A percentile compares a stretch with the other conserved stretches of the same genome.
phyloP scores from a whole-genome alignment of 2,329 filamentous ascomycete genomes.

The Beauveria rudraprayagi region DNA sequence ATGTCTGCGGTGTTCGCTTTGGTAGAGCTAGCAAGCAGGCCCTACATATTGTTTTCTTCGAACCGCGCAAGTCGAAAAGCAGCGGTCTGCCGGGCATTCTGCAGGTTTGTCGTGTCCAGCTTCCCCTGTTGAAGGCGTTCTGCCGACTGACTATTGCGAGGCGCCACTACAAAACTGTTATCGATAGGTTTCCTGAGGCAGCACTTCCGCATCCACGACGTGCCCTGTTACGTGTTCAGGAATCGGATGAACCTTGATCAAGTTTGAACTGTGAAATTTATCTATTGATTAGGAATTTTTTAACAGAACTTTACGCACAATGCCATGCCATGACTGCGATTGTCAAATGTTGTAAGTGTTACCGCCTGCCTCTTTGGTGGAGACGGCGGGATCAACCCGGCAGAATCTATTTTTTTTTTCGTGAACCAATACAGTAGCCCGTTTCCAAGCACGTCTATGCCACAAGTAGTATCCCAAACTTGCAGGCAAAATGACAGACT shows the following conservation, averaged over 20 bases:
- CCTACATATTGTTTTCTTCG: slow-evolving; percentile 29
- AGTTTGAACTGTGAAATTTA: background rate
- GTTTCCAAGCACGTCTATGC: background rate
- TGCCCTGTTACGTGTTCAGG: background rate
- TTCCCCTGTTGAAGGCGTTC: slow-evolving; percentile 4
- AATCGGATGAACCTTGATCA: background rate
- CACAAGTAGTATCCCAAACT: slow-evolving; percentile 6
- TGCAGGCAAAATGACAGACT: slow-evolving; percentile 31
- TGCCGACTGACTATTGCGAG: background rate
- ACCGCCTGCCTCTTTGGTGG: slow-evolving; percentile 24
- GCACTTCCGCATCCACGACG: slow-evolving; percentile 8
- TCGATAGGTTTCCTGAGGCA: slow-evolving; percentile 6
- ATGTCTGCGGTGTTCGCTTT: slow-evolving; percentile 20
- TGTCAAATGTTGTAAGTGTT: background rate
- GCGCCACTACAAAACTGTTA: slow-evolving; percentile 2
- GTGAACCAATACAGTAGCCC: background rate
- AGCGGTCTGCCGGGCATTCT: slow-evolving; percentile 22
- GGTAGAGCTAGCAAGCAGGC: slow-evolving; percentile 27
- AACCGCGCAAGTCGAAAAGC: slow-evolving; percentile 27
- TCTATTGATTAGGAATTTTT: background rate
- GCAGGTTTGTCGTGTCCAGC: background rate
- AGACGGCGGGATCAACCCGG: slow-evolving; percentile 15
- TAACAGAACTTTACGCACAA: background rate
- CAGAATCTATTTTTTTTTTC: slow-evolving; percentile 32
- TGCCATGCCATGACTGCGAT: no score